Conservation (phyloP, 257 asterid species). For the Lithospermum erythrorhizon region DNA sequence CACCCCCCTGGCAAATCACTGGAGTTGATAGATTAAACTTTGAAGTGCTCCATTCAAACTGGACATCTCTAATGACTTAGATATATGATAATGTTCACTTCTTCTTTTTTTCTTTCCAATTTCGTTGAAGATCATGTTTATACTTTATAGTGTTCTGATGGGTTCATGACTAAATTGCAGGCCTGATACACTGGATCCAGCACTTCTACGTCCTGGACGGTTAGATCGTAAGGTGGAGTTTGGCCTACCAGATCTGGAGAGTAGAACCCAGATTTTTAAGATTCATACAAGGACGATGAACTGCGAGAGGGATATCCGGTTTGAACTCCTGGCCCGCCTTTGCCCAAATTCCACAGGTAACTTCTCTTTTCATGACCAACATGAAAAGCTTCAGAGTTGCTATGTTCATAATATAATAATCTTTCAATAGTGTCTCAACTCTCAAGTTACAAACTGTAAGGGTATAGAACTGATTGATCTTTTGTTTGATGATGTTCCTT, state of each 20-base stretch:
- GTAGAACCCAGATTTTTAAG: conserved; percentile 70
- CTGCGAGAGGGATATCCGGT: conserved; percentile 69
- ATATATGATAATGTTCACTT: neutral
- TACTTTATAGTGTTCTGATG: neutral
- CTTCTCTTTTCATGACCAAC: neutral
- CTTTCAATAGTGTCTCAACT: neutral
- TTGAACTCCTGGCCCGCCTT: conserved; percentile 79
- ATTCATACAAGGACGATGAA: conserved; percentile 80
- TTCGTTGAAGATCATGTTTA: neutral
- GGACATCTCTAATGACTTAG: neutral
- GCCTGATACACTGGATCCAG: conserved; percentile 97
- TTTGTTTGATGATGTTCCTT: too few species aligned
- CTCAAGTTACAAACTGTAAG: neutral
- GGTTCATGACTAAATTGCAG: conserved; percentile 22
- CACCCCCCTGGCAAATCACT: neutral
- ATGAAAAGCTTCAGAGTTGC: conserved; percentile 1
- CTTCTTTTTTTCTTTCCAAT: neutral
- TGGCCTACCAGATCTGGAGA: conserved; percentile 87
- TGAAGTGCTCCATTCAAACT: neutral
- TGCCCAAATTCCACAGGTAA: conserved; percentile 96
- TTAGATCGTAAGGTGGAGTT: conserved; percentile 92
- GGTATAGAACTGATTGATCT: neutral
- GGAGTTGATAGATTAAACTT: neutral
- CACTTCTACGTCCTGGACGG: conserved; percentile 84
- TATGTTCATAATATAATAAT: neutral